Evolutionary conservation across 257 asterid species (phyloP).

Genomic region (Ajuga chamaepitys): DNA sequence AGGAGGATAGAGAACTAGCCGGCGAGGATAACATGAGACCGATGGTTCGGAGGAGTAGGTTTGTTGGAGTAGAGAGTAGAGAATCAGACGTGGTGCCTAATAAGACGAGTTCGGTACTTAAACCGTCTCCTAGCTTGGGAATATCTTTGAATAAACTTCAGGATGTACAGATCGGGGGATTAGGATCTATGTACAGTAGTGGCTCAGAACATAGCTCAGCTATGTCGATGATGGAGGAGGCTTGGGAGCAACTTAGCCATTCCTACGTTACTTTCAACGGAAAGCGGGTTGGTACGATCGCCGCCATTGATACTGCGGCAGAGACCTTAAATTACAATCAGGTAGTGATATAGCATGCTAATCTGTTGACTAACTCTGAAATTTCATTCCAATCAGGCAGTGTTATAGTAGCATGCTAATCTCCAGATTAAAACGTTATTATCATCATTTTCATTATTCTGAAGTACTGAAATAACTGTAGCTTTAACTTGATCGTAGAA

Average conservation of each 20-base stretch:
- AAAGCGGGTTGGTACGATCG: conserved; percentile 37
- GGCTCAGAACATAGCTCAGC: conserved; percentile 21
- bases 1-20: neutral
- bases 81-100: conserved; percentile 8
- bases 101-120: conserved; percentile 20
- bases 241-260: conserved; percentile 34
- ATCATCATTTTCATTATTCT: too few species aligned
- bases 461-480: too few species aligned
- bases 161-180: conserved; percentile 15
- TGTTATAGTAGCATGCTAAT: neutral
- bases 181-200: conserved; percentile 5
- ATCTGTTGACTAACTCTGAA: neutral
- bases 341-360: conserved; percentile 18
- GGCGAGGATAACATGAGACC: neutral
- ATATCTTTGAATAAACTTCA: conserved; percentile 15
- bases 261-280: conserved; percentile 32
- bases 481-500: too few species aligned
- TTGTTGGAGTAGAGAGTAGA: conserved; percentile 9
- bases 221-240: conserved; percentile 44
- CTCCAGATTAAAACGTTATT: too few species aligned
- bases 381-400: too few species aligned
- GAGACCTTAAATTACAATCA: conserved; percentile 57
- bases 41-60: neutral
- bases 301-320: conserved; percentile 29
- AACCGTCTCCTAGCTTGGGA: conserved; percentile 34